Conservation (phyloP, 2,329 filamentous ascomycete genomes). For the Trichoderma hamatum region DNA sequence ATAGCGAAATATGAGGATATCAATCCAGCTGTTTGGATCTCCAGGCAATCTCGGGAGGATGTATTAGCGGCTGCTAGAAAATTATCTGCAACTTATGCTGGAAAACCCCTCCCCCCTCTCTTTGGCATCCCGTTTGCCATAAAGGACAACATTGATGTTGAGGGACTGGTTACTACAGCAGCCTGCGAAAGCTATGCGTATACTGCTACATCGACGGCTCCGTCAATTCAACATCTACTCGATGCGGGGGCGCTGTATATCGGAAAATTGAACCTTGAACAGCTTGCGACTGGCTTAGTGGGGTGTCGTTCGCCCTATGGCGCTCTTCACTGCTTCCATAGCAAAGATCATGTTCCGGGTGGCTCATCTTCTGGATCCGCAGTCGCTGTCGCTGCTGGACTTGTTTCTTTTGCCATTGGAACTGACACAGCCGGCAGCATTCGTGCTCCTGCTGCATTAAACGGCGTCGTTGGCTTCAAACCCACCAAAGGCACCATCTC, state of each 20-base stretch:
- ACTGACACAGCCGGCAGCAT: constrained; percentile 32
- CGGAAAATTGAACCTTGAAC: constrained; percentile 59
- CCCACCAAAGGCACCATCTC: constrained; percentile 17
- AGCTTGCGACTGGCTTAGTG: constrained; percentile 30
- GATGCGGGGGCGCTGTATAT: constrained; percentile 37
- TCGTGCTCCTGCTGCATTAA: constrained; percentile 31
- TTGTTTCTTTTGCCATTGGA: constrained; percentile 31
- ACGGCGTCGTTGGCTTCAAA: constrained; percentile 29
- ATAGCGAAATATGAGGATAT: background rate
- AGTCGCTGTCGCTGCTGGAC: constrained; percentile 29
- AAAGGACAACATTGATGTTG: constrained; percentile 33
- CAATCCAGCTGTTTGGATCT: constrained; percentile 10
- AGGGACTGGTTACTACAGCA: constrained; percentile 26
- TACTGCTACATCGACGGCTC: constrained; percentile 28
- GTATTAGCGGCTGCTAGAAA: background rate
- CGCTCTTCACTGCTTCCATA: constrained; percentile 28
- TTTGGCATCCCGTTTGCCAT: constrained; percentile 32
- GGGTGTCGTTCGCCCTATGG: constrained; percentile 30
- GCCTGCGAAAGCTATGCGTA: constrained; percentile 28
- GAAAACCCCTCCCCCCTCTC: constrained; percentile 28
- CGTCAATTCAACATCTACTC: constrained; percentile 30
- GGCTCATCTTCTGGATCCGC: constrained; percentile 32
- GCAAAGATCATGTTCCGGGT: constrained; percentile 28
- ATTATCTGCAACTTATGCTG: background rate
- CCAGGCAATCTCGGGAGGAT: background rate